Evolutionary conservation across 139 green algal genomes (phyloP).

Genomic region (Edaphochlamys debaryana): DNA sequence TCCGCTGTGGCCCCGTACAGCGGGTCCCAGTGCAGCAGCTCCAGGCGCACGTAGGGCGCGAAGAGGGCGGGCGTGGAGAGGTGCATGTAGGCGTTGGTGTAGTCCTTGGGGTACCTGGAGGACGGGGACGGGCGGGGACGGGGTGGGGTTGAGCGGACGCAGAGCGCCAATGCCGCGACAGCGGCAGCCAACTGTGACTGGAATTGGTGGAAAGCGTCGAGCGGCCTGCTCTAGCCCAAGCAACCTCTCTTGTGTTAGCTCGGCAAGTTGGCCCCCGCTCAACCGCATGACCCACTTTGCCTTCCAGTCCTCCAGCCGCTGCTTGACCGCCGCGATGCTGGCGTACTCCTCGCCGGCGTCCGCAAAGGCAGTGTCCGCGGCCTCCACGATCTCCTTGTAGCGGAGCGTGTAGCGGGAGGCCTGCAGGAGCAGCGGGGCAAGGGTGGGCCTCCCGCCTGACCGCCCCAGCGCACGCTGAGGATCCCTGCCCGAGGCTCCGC

Average conservation of each 20-base stretch:
- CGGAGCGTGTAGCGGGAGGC: conserved; percentile 57
- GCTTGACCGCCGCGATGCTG: conserved; percentile 63
- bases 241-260: too few species aligned
- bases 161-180: too few species aligned
- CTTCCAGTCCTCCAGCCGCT: conserved; percentile 75
- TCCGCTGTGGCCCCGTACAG: conserved; percentile 58
- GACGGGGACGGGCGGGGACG: not conserved
- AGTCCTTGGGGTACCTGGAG: conserved; percentile 61
- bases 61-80: conserved; percentile 87
- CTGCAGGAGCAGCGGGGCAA: conserved; percentile 32
- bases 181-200: too few species aligned
- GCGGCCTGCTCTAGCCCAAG: too few species aligned
- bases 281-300: conserved; percentile 35
- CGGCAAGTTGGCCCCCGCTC: too few species aligned
- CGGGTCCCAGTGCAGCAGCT: conserved; percentile 94
- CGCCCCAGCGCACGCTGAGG: too few species aligned
- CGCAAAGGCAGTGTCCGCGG: conserved; percentile 74
- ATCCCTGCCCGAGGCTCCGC: too few species aligned
- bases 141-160: not conserved
- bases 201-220: too few species aligned
- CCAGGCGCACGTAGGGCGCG: conserved; percentile 91
- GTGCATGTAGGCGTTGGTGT: conserved; percentile 82
- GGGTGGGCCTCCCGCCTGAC: too few species aligned
- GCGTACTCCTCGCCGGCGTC: conserved; percentile 86
- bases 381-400: conserved; percentile 74